These are phyloP conservation scores for Secale cereale DNA, from an alignment of 176 grass and related monocot species.

Conservation along the genomic window DNA sequence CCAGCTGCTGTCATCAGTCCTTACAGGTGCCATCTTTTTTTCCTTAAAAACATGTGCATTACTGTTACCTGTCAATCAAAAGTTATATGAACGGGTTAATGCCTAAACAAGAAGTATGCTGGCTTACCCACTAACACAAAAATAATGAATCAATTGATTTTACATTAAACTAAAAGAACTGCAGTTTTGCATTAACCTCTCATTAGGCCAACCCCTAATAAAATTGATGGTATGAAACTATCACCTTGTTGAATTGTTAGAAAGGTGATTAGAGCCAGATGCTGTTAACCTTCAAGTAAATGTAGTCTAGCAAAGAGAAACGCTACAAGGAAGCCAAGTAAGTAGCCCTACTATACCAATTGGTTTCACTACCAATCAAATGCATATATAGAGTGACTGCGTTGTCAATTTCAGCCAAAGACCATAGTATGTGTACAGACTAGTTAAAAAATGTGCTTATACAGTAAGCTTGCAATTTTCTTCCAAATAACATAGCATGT, in stretches of 20 bases:
- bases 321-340: not conserved
- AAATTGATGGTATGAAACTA: not conserved
- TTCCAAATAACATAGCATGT: not conserved
- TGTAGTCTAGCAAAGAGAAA: not conserved
- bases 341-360: not conserved
- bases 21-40: slow-evolving; percentile 55
- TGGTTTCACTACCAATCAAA: not conserved
- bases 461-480: not conserved
- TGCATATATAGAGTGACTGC: not conserved
- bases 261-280: not conserved
- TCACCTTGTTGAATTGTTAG: not conserved
- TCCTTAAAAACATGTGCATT: not conserved
- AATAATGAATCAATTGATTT: not conserved
- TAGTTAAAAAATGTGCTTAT: not conserved
- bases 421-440: not conserved
- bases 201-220: not conserved
- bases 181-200: not conserved
- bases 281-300: not conserved
- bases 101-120: not conserved
- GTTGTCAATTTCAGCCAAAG: not conserved
- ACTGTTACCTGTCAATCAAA: not conserved
- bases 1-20: slow-evolving; percentile 87
- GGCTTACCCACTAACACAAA: not conserved
- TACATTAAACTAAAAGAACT: slow-evolving; percentile 1
- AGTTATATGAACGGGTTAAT: slow-evolving; percentile 4